These are phyloP conservation scores for Umbelopsis sp. DNA, from an alignment of 192 early-diverging fungal genomes.

Conservation along the genomic window DNA sequence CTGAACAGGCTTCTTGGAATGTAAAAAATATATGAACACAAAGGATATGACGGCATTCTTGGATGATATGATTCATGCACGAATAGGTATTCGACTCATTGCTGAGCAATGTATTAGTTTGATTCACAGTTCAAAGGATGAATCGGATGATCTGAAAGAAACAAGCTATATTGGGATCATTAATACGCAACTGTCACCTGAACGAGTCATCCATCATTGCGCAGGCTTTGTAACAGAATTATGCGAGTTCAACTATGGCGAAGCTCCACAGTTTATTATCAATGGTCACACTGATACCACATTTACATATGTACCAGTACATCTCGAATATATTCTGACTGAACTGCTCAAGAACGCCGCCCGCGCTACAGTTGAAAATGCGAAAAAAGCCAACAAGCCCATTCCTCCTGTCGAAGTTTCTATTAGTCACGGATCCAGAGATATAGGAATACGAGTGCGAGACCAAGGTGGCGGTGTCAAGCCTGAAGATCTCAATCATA, in stretches of 20 bases:
- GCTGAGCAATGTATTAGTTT: constrained; percentile 90
- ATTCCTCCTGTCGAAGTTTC: constrained; percentile 87
- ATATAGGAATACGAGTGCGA: constrained; percentile 82
- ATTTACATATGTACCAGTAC: constrained; percentile 86
- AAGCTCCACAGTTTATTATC: constrained; percentile 70
- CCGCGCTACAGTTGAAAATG: constrained; percentile 83
- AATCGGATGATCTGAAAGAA: constrained; percentile 21
- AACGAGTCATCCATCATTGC: constrained; percentile 64
- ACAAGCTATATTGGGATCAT: constrained; percentile 79
- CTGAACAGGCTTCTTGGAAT: constrained; percentile 78
- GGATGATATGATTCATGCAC: constrained; percentile 86
- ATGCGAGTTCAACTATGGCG: constrained; percentile 91
- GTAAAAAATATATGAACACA: constrained; percentile 82
- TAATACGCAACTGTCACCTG: constrained; percentile 73
- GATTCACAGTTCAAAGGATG: constrained; percentile 45
- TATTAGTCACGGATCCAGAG: constrained; percentile 73
- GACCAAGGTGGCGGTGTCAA: constrained; percentile 94
- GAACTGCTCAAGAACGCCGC: constrained; percentile 90
- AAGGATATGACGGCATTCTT: constrained; percentile 72
- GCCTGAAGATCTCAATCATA: constrained; percentile 66
- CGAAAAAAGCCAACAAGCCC: constrained; percentile 38
- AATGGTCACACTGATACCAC: constrained; percentile 66
- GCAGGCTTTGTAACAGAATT: constrained; percentile 78
- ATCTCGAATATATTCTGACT: constrained; percentile 91
- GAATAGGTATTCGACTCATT: constrained; percentile 89